A percentile compares a stretch with the other conserved stretches of the same genome.
phyloP scores from a whole-genome alignment of 1,284 basidiomycete genomes.

The Marasmius fiardii region DNA sequence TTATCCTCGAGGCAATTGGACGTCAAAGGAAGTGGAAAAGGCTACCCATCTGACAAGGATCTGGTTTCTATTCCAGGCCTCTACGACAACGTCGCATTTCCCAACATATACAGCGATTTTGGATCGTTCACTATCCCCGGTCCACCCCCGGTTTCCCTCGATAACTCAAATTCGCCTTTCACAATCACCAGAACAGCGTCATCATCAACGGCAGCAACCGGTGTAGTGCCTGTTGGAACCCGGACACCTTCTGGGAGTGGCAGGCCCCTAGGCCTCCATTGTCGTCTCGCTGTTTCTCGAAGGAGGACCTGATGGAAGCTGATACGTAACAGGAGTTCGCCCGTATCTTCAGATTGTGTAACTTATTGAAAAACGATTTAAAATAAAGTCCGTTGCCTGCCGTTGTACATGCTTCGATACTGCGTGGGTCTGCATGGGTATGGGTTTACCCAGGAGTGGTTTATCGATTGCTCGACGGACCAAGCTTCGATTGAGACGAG shows the following conservation, averaged over 20 bases:
- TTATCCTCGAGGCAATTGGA: constrained; percentile 27
- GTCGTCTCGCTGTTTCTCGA: constrained; percentile 2
- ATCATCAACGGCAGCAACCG: background rate
- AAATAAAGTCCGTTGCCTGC: background rate
- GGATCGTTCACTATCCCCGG: constrained; percentile 33
- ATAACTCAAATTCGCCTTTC: constrained; percentile 16
- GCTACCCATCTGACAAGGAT: constrained; percentile 26
- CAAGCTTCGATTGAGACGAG: background rate
- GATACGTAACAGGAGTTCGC: constrained; percentile 1
- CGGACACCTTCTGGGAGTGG: background rate
- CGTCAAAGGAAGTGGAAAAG: constrained; percentile 31
- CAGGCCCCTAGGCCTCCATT: background rate
- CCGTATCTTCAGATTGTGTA: background rate
- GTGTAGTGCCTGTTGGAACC: background rate
- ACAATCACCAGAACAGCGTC: constrained; percentile 10
- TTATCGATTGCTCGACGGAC: constrained; percentile 1
- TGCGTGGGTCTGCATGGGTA: too few species aligned
- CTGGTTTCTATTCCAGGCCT: constrained; percentile 31
- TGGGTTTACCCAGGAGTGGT: background rate
- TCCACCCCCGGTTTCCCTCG: constrained; percentile 29
- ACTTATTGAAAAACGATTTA: background rate
- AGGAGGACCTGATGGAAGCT: background rate
- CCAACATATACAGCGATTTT: constrained; percentile 32
- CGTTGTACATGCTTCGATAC: background rate
- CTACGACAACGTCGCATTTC: constrained; percentile 29